These are phyloP conservation scores for Dipodascus albidus DNA, from an alignment of 805 yeast species.

Conservation along the genomic window DNA sequence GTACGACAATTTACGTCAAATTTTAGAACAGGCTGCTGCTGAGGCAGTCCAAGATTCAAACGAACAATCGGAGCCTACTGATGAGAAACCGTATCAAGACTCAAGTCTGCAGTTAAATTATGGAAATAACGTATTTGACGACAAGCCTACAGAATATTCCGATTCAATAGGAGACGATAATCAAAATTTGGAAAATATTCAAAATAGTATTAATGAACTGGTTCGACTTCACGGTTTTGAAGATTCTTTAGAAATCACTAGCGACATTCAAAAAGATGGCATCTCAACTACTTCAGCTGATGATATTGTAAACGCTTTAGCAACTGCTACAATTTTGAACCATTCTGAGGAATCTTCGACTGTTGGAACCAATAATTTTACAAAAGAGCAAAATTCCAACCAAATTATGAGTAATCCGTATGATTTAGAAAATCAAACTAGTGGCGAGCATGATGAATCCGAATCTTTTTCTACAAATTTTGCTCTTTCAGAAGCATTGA, in stretches of 20 bases:
- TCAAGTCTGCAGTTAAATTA: no score
- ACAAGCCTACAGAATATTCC: no score
- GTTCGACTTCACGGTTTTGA: neutral
- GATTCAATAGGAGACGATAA: no score
- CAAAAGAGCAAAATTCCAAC: no score
- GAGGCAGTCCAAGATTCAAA: neutral
- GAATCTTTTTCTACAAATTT: neutral
- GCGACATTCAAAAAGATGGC: neutral
- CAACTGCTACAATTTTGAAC: neutral
- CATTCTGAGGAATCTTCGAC: neutral
- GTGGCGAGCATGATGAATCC: no score
- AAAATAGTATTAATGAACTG: neutral
- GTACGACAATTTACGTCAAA: neutral
- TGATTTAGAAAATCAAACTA: no score
- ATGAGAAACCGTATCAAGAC: no score
- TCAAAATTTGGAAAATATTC: neutral
- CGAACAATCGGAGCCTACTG: no score
- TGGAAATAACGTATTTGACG: no score
- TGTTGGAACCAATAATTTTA: no score
- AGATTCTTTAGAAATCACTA: neutral
- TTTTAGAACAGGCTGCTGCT: neutral
- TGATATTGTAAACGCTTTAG: neutral
- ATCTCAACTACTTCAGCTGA: neutral
- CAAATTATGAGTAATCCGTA: no score
- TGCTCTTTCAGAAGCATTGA: neutral